Evolutionary conservation across 2,329 filamentous ascomycete genomes (phyloP), one percentile per base, ranked within the genome.

Genomic region (Coleophoma cylindrospora): DNA sequence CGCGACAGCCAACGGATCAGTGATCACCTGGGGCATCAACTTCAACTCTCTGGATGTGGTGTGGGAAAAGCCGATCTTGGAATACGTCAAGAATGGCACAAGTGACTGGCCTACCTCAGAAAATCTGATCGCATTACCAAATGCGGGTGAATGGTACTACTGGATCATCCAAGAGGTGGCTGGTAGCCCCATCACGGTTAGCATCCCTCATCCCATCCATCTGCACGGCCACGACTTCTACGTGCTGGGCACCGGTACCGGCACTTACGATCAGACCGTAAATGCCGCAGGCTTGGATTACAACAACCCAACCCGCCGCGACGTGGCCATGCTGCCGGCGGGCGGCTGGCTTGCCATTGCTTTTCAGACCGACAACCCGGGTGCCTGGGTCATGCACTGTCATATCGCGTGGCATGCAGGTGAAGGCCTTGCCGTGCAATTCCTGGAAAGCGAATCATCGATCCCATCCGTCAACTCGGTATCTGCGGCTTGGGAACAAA

Each of bases 381-480:
- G 53, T 17, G 50, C 48, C 15, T 55, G 53, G 53, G 12, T 53
- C 12, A 43, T 53, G 44, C 61, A 64, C 45, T 64, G 61, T 47
- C 61, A 63, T 49, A 56, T 63, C 34, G 58, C 54, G 2, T 81
- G 76, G 76, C 77, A 81, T 57, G 70, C 72, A 0, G 74, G 74
- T 0, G 70, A 68, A 2, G 77, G 77, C 4, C 70, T 80, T 48
- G 65, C 76, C n/a, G 52, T 71, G 9, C 72, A 76, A 57, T 73
- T 80, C 53, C 59, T 80, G 8, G 71, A 66, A 41, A 46, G 52
- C 19, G 38, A 37, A 22, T 36, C 40, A 36, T 43, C 49, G 14
- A 47, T 47, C 12, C 17, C 15, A 11, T 14, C 15, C 7, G 22
- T 44, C 10, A 44, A 44, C 32, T 9, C 41, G 3, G 32, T 44